phyloP scores from a whole-genome alignment of 1,284 basidiomycete genomes.

The Malassezia arunalokei region DNA sequence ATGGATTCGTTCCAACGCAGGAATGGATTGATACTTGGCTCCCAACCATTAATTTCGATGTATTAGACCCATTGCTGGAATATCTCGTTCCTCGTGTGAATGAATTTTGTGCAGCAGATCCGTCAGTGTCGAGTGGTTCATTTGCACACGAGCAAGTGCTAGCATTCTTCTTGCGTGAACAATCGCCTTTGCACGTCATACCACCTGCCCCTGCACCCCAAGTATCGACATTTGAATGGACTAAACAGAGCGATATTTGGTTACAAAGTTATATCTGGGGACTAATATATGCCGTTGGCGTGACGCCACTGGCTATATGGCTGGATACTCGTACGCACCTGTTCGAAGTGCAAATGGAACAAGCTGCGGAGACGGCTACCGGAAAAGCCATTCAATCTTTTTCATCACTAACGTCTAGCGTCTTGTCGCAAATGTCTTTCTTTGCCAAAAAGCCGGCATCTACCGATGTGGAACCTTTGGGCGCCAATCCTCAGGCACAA shows the following conservation, averaged over 20 bases:
- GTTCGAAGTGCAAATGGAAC: constrained; percentile 6
- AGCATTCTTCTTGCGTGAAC: constrained; percentile 28
- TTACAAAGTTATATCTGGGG: constrained; percentile 39
- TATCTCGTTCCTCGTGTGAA: constrained; percentile 29
- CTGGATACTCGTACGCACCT: constrained; percentile 19
- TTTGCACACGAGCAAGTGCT: constrained; percentile 29
- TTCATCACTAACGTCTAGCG: not conserved
- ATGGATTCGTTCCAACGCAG: constrained; percentile 33
- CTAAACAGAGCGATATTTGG: constrained; percentile 27
- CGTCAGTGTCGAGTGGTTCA: constrained; percentile 6
- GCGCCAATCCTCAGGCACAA: too few relatives aligned
- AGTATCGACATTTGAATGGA: constrained; percentile 31
- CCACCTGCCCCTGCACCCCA: not conserved
- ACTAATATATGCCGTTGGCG: constrained; percentile 24
- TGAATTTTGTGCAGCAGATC: constrained; percentile 20
- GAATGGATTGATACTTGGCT: constrained; percentile 36
- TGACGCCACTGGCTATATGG: constrained; percentile 23
- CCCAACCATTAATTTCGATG: constrained; percentile 19
- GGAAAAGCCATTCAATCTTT: not conserved
- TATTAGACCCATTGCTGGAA: constrained; percentile 19
- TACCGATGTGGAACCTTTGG: not conserved
- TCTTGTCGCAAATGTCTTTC: not conserved
- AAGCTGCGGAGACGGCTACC: not conserved
- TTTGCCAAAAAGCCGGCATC: not conserved
- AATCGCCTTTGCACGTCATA: constrained; percentile 12